phyloP scores from a whole-genome alignment of 305 asterid species.

The Salvia sclarea region DNA sequence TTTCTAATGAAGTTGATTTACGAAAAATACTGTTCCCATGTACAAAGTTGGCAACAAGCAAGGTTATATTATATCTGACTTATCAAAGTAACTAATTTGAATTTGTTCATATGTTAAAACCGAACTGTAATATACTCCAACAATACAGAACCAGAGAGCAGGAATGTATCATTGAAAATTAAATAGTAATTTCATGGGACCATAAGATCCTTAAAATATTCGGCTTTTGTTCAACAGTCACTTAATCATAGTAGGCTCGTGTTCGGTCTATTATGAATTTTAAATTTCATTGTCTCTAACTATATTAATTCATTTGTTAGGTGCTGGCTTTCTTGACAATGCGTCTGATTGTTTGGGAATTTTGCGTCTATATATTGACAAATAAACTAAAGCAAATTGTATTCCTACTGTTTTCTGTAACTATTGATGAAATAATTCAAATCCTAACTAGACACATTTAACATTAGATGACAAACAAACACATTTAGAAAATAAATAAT shows the following conservation, averaged over 20 bases:
- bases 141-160: too few species aligned
- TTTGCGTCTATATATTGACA: neutral
- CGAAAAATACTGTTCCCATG: too few species aligned
- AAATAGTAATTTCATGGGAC: neutral
- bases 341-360: neutral
- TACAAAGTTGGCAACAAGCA: too few species aligned
- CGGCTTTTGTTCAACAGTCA: neutral
- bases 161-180: too few species aligned
- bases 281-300: neutral
- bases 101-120: too few species aligned
- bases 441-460: too few species aligned
- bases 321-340: neutral
- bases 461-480: neutral
- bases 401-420: neutral
- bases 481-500: neutral
- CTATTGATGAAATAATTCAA: neutral
- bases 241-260: neutral
- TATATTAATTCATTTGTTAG: neutral
- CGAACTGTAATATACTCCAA: too few species aligned
- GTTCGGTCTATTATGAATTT: conserved; percentile 1
- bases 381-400: neutral
- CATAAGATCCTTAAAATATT: neutral
- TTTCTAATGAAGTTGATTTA: too few species aligned
- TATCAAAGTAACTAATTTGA: too few species aligned
- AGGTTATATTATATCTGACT: too few species aligned